phyloP scores from a whole-genome alignment of 441 rosid species.

The Croton setiger region DNA sequence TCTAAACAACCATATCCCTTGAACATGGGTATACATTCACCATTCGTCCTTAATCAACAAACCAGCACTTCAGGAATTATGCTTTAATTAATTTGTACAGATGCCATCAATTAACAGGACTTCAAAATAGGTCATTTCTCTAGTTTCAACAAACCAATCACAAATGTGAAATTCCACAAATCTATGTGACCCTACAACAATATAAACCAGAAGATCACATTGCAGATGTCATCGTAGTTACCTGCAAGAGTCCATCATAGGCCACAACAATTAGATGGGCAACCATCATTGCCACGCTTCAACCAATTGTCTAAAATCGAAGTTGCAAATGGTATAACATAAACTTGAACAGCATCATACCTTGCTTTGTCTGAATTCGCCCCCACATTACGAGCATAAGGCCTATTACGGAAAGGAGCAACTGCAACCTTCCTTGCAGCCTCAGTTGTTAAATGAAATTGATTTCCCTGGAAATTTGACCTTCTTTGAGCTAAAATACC shows the following conservation, averaged over 20 bases:
- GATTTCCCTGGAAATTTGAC: constrained; percentile 62
- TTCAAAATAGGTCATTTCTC: constrained; percentile 29
- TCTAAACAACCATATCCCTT: constrained; percentile 18
- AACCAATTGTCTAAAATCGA: constrained; percentile 1
- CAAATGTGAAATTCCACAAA: constrained; percentile 22
- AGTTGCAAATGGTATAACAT: constrained; percentile 4
- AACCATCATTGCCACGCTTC: constrained; percentile 4
- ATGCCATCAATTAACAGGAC: constrained; percentile 19
- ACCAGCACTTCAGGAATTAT: constrained; percentile 19
- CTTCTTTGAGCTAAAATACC: constrained; percentile 75
- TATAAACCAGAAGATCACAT: constrained; percentile 34
- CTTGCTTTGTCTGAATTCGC: constrained; percentile 59
- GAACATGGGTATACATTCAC: constrained; percentile 13
- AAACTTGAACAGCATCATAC: constrained; percentile 28
- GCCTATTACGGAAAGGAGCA: constrained; percentile 47
- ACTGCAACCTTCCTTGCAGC: constrained; percentile 56
- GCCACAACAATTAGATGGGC: not conserved
- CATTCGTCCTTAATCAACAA: constrained; percentile 16
- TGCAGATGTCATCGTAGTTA: constrained; percentile 40
- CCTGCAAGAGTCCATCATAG: constrained; percentile 37
- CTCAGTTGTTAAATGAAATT: constrained; percentile 57
- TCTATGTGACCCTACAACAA: constrained; percentile 28
- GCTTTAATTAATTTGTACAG: constrained; percentile 17
- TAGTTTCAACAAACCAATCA: constrained; percentile 24
- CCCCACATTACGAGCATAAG: constrained; percentile 42